These are phyloP conservation scores for Pythium chondricola DNA, from an alignment of 352 stramenopile species.

Conservation along the genomic window DNA sequence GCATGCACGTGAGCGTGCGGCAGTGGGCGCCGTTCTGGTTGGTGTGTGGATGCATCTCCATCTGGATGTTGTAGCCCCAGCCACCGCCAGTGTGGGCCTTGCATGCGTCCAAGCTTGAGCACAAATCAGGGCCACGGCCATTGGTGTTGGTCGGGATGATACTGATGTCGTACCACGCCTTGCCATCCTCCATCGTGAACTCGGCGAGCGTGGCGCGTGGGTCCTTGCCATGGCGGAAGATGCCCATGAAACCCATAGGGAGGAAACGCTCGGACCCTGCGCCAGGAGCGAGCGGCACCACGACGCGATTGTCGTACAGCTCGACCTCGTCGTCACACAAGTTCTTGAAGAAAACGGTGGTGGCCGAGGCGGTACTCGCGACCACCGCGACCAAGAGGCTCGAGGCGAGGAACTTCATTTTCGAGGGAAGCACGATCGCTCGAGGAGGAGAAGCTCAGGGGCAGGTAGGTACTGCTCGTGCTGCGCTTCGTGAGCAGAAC, in stretches of 20 bases:
- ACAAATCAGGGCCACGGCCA: constrained; percentile 14
- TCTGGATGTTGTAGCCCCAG: constrained; percentile 23
- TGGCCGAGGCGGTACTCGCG: constrained; percentile 2
- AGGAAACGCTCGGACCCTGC: neutral
- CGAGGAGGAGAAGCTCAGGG: too few species aligned
- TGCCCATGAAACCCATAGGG: constrained; percentile 12
- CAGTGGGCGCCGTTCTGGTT: constrained; percentile 15
- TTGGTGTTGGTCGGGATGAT: constrained; percentile 22
- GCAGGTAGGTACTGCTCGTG: constrained; percentile 4
- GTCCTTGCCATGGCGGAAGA: constrained; percentile 18
- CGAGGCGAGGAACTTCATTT: constrained; percentile 13
- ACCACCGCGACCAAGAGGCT: constrained; percentile 5
- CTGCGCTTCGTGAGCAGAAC: neutral
- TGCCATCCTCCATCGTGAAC: constrained; percentile 22
- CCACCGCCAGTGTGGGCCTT: constrained; percentile 17
- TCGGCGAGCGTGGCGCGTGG: constrained; percentile 24
- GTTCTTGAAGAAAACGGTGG: constrained; percentile 21
- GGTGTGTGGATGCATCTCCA: constrained; percentile 15
- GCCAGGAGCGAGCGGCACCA: constrained; percentile 1
- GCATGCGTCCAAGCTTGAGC: constrained; percentile 18
- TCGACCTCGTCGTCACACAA: constrained; percentile 16
- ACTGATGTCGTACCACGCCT: constrained; percentile 30
- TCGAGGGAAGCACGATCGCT: too few species aligned
- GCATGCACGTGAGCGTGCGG: constrained; percentile 25
- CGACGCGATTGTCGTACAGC: constrained; percentile 19